Evolutionary conservation across 129 eudicot species (phyloP).

Genomic region (Sambucus nigra): DNA sequence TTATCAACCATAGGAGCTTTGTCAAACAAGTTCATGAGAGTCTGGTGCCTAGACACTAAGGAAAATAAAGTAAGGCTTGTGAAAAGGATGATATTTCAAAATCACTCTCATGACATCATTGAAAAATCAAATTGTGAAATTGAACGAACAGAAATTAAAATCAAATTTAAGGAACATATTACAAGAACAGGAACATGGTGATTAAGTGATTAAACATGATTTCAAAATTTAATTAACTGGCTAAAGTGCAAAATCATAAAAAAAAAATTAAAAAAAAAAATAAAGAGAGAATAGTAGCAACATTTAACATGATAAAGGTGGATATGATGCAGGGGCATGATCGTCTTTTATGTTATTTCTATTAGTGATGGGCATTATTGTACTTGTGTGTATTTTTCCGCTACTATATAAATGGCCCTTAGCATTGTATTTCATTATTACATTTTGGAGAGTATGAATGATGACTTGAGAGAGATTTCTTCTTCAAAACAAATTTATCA

Average conservation of each 20-base stretch:
- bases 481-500: no score
- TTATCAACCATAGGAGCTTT: slow-evolving; percentile 71
- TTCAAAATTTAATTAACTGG: not conserved
- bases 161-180: not conserved
- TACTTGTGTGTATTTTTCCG: no score
- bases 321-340: no score
- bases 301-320: not conserved
- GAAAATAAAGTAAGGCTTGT: not conserved
- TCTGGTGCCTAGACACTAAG: slow-evolving; percentile 84
- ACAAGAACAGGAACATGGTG: not conserved
- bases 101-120: not conserved
- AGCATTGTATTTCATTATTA: no score
- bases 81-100: not conserved
- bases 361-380: no score
- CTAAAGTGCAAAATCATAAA: not conserved
- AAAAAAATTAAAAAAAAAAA: no score
- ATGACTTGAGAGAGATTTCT: no score
- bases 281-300: not conserved
- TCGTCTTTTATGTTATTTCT: no score
- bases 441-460: no score
- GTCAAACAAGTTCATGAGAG: slow-evolving; percentile 68
- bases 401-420: no score
- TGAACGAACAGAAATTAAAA: not conserved
- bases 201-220: no score
- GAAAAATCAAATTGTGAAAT: not conserved